Evolutionary conservation across 441 rosid genomes (phyloP).

Genomic region (Erodium moschatum): DNA sequence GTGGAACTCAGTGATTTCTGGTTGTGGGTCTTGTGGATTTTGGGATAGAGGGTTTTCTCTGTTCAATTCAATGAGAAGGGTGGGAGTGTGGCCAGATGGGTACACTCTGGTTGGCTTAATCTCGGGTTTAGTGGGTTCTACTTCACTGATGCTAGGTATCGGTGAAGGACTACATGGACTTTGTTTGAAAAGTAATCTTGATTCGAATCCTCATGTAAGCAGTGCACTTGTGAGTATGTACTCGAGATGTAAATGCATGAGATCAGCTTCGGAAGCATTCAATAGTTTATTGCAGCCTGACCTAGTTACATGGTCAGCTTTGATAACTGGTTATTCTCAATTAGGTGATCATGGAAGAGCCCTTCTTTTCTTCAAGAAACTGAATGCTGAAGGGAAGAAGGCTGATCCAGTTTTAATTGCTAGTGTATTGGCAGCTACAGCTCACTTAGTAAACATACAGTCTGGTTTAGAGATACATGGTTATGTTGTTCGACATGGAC

Average conservation of each 20-base stretch:
- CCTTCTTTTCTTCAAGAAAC: slow-evolving; percentile 35
- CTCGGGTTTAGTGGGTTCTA: slow-evolving; percentile 40
- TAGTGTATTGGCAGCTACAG: slow-evolving; percentile 45
- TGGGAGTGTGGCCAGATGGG: slow-evolving; percentile 49
- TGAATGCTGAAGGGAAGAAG: slow-evolving; percentile 39
- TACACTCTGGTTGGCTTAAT: slow-evolving; percentile 56
- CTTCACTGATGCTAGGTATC: slow-evolving; percentile 22
- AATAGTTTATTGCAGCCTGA: slow-evolving; percentile 42
- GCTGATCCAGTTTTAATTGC: slow-evolving; percentile 52
- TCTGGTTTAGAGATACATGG: slow-evolving; percentile 53
- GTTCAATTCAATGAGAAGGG: slow-evolving; percentile 42
- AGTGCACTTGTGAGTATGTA: slow-evolving; percentile 64
- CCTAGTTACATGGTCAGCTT: slow-evolving; percentile 66
- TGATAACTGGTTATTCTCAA: slow-evolving; percentile 59
- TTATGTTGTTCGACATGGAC: slow-evolving; percentile 47
- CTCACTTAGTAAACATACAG: slow-evolving; percentile 39
- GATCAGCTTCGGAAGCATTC: slow-evolving; percentile 49
- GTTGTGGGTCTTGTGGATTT: slow-evolving; percentile 45
- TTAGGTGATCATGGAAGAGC: slow-evolving; percentile 48
- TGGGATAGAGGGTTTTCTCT: slow-evolving; percentile 42
- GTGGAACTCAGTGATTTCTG: slow-evolving; percentile 65
- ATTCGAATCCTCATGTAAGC: slow-evolving; percentile 45
- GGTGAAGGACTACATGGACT: slow-evolving; percentile 61
- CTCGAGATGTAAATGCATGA: slow-evolving; percentile 47
- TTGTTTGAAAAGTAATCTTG: slow-evolving; percentile 54